phyloP scores from a whole-genome alignment of 192 early-diverging fungal genomes.

The Gigaspora rosea region DNA sequence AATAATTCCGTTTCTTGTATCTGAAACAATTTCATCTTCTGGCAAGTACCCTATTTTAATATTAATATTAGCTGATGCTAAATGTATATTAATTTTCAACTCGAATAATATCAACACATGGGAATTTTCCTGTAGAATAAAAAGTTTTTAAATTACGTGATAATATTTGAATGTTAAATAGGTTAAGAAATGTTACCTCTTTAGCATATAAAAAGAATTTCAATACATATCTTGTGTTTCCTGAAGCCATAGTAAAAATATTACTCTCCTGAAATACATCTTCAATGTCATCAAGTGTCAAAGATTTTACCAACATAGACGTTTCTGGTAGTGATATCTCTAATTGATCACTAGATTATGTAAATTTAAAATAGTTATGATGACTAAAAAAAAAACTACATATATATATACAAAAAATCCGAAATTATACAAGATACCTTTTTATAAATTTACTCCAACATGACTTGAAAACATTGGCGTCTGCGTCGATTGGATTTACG shows the following conservation, averaged over 20 bases:
- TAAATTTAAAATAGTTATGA: not conserved
- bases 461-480: not conserved
- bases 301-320: too few species aligned
- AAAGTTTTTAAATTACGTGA: not conserved
- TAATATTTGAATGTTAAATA: not conserved
- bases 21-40: not conserved
- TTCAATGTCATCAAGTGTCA: slow-evolving; percentile 12
- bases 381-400: too few species aligned
- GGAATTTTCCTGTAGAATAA: not conserved
- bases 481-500: not conserved
- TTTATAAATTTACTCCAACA: not conserved
- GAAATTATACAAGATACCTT: not conserved
- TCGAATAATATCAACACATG: not conserved
- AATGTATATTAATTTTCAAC: not conserved
- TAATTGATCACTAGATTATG: not conserved
- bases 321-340: not conserved
- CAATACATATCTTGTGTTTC: not conserved
- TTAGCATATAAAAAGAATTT: slow-evolving; percentile 18
- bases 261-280: not conserved
- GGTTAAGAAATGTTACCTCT: not conserved
- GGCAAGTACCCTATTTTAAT: not conserved
- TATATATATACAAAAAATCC: not conserved
- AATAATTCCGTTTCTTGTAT: not conserved
- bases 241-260: slow-evolving; percentile 17
- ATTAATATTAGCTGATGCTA: not conserved